Evolutionary conservation across 2,329 filamentous ascomycete genomes (phyloP), one percentile per base, ranked within the genome.

Genomic region (Cladosporium phlei): DNA sequence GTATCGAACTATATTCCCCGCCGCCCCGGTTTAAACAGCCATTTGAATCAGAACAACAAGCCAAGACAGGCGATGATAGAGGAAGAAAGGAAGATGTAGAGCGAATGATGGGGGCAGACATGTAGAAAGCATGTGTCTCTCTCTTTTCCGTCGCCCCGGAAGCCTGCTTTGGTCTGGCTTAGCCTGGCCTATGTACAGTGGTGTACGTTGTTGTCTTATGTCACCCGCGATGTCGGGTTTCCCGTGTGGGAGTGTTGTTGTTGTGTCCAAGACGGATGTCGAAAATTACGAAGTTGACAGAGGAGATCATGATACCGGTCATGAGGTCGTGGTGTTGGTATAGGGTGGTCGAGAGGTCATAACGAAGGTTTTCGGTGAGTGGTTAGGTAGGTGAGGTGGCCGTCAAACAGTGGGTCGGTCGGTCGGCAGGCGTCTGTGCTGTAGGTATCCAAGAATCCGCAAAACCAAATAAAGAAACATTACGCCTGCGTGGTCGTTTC

Each of bases 1-100:
- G 42, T 45, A 45, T 45, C 42, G 30, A 45, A 45, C 42, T 37
- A n/a, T 29, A 20, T 14, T 25, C 40, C 24, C 28, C 22, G 16
- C 30, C 30, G n/a, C 9, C n/a, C 17, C 19, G 21, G 21, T 20
- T 17, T 14, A n/a, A 20, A n/a, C 32, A 25, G 24, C 24, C 24
- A 25, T 25, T 29, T 37, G 42, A 45, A 45, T 16, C 42, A 45
- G 32, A 45, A 28, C 27, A 27, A 29, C 12, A 35, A 22, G 29
- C 24, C 16, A 16, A 12, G 9, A 21, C 14, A 37, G 3, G 9
- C 30, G 16, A n/a, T n/a, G n/a, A n/a, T n/a, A n/a, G n/a, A n/a
- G n/a, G n/a, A n/a, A n/a, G n/a, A n/a, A n/a, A n/a, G n/a, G n/a
- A n/a, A n/a, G n/a, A n/a, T n/a, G n/a, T n/a, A n/a, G n/a, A n/a